These are phyloP conservation scores for Tricholomella constricta DNA, from an alignment of 768 basidiomycete species.

Conservation along the genomic window DNA sequence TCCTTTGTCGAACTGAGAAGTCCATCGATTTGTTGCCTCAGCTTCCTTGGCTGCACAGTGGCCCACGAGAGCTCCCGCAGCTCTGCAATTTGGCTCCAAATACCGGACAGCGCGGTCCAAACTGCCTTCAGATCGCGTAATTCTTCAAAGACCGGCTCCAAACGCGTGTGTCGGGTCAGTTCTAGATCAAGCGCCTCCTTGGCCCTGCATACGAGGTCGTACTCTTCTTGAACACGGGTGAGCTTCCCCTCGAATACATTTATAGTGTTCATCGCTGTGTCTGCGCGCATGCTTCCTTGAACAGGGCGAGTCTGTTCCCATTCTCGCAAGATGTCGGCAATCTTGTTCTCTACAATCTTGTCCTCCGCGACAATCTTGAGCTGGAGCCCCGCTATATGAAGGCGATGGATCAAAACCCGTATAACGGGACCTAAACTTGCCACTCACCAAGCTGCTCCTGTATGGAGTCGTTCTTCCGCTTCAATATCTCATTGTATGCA, in stretches of 20 bases:
- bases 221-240: slow-evolving; percentile 88
- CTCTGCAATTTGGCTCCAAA: slow-evolving; percentile 93
- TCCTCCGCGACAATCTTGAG: slow-evolving; percentile 99
- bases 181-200: slow-evolving; percentile 98
- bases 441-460: slow-evolving; percentile 92
- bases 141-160: slow-evolving; percentile 95
- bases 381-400: slow-evolving; percentile 81
- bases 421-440: background rate
- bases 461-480: slow-evolving; percentile 97
- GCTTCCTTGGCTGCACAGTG: slow-evolving; percentile 90
- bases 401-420: background rate
- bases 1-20: slow-evolving; percentile 93
- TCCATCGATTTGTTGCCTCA: slow-evolving; percentile 92
- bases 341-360: slow-evolving; percentile 96
- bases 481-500: slow-evolving; percentile 96
- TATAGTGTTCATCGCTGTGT: slow-evolving; percentile 94
- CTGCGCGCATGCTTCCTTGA: slow-evolving; percentile 94
- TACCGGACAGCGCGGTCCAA: slow-evolving; percentile 97
- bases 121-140: slow-evolving; percentile 95
- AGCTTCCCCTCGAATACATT: slow-evolving; percentile 93
- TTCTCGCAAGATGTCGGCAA: slow-evolving; percentile 85
- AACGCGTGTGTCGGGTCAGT: slow-evolving; percentile 82
- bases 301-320: slow-evolving; percentile 98
- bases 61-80: slow-evolving; percentile 89
- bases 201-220: slow-evolving; percentile 92